phyloP scores from a whole-genome alignment of 1,139 yeast species.

The Protomyces inundatus region DNA sequence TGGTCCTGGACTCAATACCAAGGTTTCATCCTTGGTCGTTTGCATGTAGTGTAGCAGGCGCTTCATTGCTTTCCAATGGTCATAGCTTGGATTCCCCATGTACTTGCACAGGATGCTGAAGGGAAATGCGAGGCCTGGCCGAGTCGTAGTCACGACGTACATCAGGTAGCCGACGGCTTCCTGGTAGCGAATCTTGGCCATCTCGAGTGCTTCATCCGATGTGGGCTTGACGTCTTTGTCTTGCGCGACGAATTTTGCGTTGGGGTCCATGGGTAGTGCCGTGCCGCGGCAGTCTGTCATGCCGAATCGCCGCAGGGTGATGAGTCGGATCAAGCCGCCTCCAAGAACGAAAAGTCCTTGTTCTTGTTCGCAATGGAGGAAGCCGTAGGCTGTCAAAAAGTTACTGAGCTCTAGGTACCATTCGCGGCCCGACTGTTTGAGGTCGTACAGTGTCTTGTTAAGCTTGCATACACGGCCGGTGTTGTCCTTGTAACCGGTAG shows the following conservation, averaged over 20 bases:
- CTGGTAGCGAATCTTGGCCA: neutral
- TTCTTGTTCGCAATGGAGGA: neutral
- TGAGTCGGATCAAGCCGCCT: neutral
- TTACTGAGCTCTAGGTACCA: conserved; percentile 2
- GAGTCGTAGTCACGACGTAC: too few species aligned
- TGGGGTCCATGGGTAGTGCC: neutral
- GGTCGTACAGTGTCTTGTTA: conserved; percentile 6
- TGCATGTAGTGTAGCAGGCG: conserved; percentile 26
- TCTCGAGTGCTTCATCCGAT: neutral
- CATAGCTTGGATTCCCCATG: conserved; percentile 13
- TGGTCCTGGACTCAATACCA: neutral
- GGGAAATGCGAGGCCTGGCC: conserved; percentile 31
- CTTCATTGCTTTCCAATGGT: conserved; percentile 27
- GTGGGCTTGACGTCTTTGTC: neutral
- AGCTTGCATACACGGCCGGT: neutral
- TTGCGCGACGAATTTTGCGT: neutral
- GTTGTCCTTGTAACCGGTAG: neutral
- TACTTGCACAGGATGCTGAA: conserved; percentile 28
- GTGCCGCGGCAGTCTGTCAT: neutral
- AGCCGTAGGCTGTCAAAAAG: neutral
- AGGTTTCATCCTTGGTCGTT: neutral
- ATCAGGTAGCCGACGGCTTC: neutral
- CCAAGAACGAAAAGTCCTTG: neutral
- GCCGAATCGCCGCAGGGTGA: neutral
- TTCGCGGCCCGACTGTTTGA: conserved; percentile 11